Conservation (phyloP, 2,329 filamentous ascomycete species). For the Ascosphaera apis region DNA sequence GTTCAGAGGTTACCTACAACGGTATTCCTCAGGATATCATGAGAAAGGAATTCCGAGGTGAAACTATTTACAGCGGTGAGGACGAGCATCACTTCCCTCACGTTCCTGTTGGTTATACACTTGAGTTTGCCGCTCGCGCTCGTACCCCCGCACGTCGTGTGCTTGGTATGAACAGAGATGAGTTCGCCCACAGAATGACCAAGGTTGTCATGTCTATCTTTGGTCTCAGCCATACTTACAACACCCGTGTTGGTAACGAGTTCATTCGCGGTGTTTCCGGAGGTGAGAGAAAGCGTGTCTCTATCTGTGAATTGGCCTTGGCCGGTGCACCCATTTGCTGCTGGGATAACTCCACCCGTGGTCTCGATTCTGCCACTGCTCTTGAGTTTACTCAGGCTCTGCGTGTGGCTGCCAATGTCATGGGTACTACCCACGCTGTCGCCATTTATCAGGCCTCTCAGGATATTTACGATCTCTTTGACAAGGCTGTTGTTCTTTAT, state of each 20-base stretch:
- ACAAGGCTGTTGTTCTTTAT: constrained; percentile 53
- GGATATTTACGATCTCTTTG: constrained; percentile 37
- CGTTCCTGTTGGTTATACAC: constrained; percentile 32
- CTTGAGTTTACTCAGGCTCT: constrained; percentile 34
- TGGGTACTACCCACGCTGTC: constrained; percentile 28
- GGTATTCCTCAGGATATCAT: constrained; percentile 41
- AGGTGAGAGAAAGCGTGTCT: constrained; percentile 38
- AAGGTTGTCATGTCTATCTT: constrained; percentile 20
- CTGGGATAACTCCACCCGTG: constrained; percentile 28
- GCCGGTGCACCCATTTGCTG: constrained; percentile 12
- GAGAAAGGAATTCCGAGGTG: constrained; percentile 32
- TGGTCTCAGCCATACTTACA: constrained; percentile 19
- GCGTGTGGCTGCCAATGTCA: constrained; percentile 26
- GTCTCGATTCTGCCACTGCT: constrained; percentile 33
- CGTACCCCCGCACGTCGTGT: constrained; percentile 22
- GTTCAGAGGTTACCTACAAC: constrained; percentile 62
- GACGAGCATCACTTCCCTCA: constrained; percentile 31
- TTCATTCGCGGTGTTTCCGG: constrained; percentile 39
- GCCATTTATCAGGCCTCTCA: constrained; percentile 34
- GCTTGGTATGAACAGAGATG: constrained; percentile 21
- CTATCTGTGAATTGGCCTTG: constrained; percentile 17
- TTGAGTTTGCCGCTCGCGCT: constrained; percentile 31
- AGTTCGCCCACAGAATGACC: constrained; percentile 19
- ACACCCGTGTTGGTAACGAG: constrained; percentile 30
- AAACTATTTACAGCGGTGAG: constrained; percentile 19